Evolutionary conservation across 2,329 filamentous ascomycete genomes (phyloP).

Genomic region (Pezicula rhizophila): DNA sequence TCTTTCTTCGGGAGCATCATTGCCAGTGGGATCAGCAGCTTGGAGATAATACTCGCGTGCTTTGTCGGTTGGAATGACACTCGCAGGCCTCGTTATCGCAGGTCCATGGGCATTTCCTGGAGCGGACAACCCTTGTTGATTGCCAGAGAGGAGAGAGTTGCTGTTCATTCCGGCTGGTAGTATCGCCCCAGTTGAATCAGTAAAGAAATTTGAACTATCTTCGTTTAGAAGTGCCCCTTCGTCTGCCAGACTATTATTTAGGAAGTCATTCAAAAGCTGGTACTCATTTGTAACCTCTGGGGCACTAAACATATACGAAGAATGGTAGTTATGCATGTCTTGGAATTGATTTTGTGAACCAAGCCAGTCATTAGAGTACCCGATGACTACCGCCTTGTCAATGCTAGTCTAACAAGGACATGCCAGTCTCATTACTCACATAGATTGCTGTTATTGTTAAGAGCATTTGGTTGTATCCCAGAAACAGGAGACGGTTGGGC

Average conservation of each 20-base stretch:
- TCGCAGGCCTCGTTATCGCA: conserved; percentile 54
- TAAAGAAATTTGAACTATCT: conserved; percentile 56
- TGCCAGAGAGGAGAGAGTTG: conserved; percentile 26
- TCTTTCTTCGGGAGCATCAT: conserved; percentile 81
- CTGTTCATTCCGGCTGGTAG: conserved; percentile 41
- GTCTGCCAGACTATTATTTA: conserved; percentile 86
- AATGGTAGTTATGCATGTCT: conserved; percentile 91
- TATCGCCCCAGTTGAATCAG: conserved; percentile 46
- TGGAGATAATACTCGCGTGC: conserved; percentile 93
- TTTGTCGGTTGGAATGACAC: conserved; percentile 51
- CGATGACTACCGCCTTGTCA: conserved; percentile 52
- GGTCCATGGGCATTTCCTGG: conserved; percentile 40
- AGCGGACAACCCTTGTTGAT: conserved; percentile 13
- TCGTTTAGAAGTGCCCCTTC: conserved; percentile 68
- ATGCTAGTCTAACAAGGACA: conserved; percentile 15
- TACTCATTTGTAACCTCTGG: conserved; percentile 96
- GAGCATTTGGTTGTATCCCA: conserved; percentile 56
- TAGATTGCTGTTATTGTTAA: conserved; percentile 62
- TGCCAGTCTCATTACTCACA: conserved; percentile 49
- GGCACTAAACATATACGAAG: conserved; percentile 90
- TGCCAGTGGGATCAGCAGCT: conserved; percentile 86
- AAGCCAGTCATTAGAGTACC: conserved; percentile 78
- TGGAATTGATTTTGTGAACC: conserved; percentile 71
- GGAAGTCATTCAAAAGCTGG: conserved; percentile 91
- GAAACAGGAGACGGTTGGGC: conserved; percentile 67